A percentile compares a stretch with the other conserved stretches of the same genome.
phyloP scores from a whole-genome alignment of 2,329 filamentous ascomycete species.

The Didymella segeticola region DNA sequence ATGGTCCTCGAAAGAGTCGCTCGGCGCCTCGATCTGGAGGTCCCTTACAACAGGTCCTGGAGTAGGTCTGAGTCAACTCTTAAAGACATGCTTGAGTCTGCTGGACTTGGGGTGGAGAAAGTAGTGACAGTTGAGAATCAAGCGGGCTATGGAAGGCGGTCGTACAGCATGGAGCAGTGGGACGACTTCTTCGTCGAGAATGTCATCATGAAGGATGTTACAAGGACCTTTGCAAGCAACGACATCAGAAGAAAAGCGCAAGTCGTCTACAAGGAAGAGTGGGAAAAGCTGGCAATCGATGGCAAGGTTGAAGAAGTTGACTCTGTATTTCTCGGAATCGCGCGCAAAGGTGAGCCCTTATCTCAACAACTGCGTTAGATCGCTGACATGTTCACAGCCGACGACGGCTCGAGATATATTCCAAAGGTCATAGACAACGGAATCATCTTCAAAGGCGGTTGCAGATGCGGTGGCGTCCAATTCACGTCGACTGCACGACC shows the following conservation, averaged over 20 bases:
- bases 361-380: background rate
- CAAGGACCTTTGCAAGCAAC: slow-evolving; percentile 37
- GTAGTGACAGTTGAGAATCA: slow-evolving; percentile 44
- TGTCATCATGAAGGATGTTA: slow-evolving; percentile 35
- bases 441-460: slow-evolving; percentile 50
- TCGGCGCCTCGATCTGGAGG: slow-evolving; percentile 36
- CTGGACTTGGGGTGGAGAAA: slow-evolving; percentile 46
- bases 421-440: slow-evolving; percentile 17
- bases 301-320: slow-evolving; percentile 50
- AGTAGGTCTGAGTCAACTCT: slow-evolving; percentile 44
- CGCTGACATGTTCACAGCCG: slow-evolving; percentile 26
- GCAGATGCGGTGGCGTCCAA: slow-evolving; percentile 52
- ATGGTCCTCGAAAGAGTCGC: slow-evolving; percentile 49
- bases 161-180: slow-evolving; percentile 38
- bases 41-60: slow-evolving; percentile 49
- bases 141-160: slow-evolving; percentile 38
- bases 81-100: slow-evolving; percentile 39
- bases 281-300: slow-evolving; percentile 46
- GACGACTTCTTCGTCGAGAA: slow-evolving; percentile 48
- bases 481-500: slow-evolving; percentile 51
- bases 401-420: slow-evolving; percentile 33
- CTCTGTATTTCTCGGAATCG: slow-evolving; percentile 49
- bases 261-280: slow-evolving; percentile 46
- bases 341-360: slow-evolving; percentile 36
- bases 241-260: slow-evolving; percentile 45